Evolutionary conservation across 495 filamentous ascomycete genomes (phyloP).

Genomic region (Pyronema domesticum): DNA sequence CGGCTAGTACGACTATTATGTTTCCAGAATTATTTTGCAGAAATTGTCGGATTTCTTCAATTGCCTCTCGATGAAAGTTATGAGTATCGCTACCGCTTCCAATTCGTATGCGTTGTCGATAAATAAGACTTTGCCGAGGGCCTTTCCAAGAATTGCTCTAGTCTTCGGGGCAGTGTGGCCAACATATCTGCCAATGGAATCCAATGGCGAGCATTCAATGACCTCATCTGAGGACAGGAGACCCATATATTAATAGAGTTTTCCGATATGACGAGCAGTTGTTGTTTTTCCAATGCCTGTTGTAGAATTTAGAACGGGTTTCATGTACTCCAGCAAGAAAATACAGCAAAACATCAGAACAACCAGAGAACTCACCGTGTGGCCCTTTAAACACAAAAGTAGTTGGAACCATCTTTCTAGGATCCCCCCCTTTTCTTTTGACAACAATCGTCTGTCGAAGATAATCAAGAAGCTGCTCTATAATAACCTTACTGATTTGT

Average conservation of each 20-base stretch:
- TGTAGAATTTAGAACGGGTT: too few relatives aligned
- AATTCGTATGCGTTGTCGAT: slow-evolving; percentile 54
- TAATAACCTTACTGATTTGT: background rate
- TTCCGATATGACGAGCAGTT: slow-evolving; percentile 52
- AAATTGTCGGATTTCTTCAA: too few relatives aligned
- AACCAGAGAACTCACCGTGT: slow-evolving; percentile 3
- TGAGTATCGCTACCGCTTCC: slow-evolving; percentile 58
- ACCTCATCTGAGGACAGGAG: slow-evolving; percentile 39
- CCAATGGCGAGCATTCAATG: slow-evolving; percentile 41
- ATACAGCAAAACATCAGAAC: too few relatives aligned
- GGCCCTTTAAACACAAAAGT: slow-evolving; percentile 3
- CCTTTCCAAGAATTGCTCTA: slow-evolving; percentile 37
- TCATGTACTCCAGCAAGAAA: too few relatives aligned
- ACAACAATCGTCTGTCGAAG: background rate
- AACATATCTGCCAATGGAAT: slow-evolving; percentile 42
- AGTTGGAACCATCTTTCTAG: background rate
- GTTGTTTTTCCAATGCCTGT: slow-evolving; percentile 59
- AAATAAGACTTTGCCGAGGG: slow-evolving; percentile 45
- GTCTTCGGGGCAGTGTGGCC: slow-evolving; percentile 49
- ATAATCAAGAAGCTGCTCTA: background rate
- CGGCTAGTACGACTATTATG: slow-evolving; percentile 61
- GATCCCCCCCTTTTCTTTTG: background rate
- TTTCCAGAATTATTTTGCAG: slow-evolving; percentile 38
- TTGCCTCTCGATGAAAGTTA: slow-evolving; percentile 50
- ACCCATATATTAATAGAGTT: slow-evolving; percentile 56